Evolutionary conservation across 805 yeast genomes (phyloP).

Genomic region (Metschnikowia baotianmanensis): DNA sequence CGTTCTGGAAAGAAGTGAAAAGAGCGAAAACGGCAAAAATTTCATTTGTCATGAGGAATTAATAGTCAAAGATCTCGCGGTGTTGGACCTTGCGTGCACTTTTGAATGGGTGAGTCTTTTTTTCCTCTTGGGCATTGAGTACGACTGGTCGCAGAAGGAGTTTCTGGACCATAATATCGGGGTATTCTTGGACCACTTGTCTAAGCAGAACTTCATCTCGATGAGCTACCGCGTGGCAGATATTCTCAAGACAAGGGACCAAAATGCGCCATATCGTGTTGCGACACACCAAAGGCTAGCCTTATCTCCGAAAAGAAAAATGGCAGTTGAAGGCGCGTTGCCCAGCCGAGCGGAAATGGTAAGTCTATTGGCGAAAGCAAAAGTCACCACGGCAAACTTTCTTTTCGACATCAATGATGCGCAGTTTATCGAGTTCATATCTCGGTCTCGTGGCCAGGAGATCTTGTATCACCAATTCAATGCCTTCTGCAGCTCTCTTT

Average conservation of each 20-base stretch:
- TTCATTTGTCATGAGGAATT: no score
- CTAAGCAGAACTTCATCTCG: slow-evolving; percentile 3
- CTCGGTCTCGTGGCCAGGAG: slow-evolving; percentile 8
- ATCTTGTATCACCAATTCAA: slow-evolving; percentile 23
- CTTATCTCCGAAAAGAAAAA: not conserved
- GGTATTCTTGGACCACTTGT: slow-evolving; percentile 7
- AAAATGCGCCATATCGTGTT: slow-evolving; percentile 1
- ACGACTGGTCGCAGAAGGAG: slow-evolving; percentile 46
- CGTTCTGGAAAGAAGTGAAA: no score
- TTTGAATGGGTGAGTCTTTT: slow-evolving; percentile 53
- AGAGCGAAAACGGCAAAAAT: no score
- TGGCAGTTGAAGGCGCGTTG: not conserved
- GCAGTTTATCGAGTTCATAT: slow-evolving; percentile 13
- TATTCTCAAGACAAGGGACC: not conserved
- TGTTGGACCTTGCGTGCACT: slow-evolving; percentile 37
- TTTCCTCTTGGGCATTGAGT: slow-evolving; percentile 45
- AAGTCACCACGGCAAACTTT: slow-evolving; percentile 10
- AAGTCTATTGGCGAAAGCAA: slow-evolving; percentile 1
- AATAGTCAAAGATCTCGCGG: slow-evolving; percentile 35
- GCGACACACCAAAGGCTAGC: not conserved
- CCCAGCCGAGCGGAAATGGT: slow-evolving; percentile 8
- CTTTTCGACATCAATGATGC: slow-evolving; percentile 16
- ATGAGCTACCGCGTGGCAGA: slow-evolving; percentile 8
- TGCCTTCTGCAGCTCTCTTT: slow-evolving; percentile 33
- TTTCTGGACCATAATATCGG: slow-evolving; percentile 30